Percentiles rank a stretch among this genome's conserved stretches.
phyloP scores from a whole-genome alignment of 2,329 filamentous ascomycete species.

The Aspergillus sp. region DNA sequence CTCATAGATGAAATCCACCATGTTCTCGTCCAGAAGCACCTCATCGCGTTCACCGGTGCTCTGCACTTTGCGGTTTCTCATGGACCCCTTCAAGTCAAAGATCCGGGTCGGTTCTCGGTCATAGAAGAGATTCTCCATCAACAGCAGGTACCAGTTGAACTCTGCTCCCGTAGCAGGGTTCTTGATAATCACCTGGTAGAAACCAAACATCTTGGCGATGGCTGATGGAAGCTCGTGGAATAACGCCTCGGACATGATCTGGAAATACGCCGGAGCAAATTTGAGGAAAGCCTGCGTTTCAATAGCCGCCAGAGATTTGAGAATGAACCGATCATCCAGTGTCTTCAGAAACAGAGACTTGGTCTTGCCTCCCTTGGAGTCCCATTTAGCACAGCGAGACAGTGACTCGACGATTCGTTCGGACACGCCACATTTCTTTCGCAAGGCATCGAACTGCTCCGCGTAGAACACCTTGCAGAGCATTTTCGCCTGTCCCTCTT shows the following conservation, averaged over 20 bases:
- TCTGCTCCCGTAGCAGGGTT: constrained; percentile 88
- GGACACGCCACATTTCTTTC: constrained; percentile 86
- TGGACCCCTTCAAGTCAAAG: constrained; percentile 95
- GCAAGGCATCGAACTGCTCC: constrained; percentile 93
- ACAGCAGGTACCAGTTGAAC: constrained; percentile 87
- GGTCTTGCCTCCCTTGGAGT: constrained; percentile 95
- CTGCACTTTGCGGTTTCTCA: constrained; percentile 97
- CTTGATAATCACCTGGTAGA: constrained; percentile 97
- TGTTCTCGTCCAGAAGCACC: constrained; percentile 94
- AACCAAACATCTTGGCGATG: constrained; percentile 98
- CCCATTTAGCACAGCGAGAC: constrained; percentile 94
- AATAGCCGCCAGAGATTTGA: constrained; percentile 86
- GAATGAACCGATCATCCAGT: constrained; percentile 86
- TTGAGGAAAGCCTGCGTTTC: constrained; percentile 92
- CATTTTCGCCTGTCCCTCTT: constrained; percentile 89
- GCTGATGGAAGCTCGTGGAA: constrained; percentile 95
- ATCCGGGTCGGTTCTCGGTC: constrained; percentile 85
- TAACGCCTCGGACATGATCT: constrained; percentile 92
- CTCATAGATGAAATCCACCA: constrained; percentile 99
- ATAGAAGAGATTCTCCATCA: constrained; percentile 99
- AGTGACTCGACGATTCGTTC: constrained; percentile 94
- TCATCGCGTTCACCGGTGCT: constrained; percentile 95
- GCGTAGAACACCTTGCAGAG: constrained; percentile 99
- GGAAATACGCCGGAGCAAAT: constrained; percentile 96
- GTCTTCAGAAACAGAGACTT: constrained; percentile 98